Base-by-base conservation (phyloP, 306 rosid species). In the Medicago arabica region DNA sequence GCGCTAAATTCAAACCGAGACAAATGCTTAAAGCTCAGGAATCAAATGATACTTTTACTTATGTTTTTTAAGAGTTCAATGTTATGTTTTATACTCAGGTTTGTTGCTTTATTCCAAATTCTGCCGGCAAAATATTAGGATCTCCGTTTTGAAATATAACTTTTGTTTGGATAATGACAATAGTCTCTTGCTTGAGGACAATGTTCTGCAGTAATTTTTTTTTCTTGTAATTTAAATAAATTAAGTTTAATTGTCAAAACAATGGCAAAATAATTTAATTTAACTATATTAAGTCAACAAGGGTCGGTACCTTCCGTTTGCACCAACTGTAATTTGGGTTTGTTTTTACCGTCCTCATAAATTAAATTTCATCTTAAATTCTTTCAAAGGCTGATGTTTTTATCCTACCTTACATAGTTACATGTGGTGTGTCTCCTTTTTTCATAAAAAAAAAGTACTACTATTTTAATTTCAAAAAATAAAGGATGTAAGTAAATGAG, bases 31-130 rank as follows among this genome's bases (percentile, higher is more conserved):
- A 47, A 40, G 59, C 15, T 16, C 43, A 83, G 34, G 76, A 83
- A 54, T 75, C 70, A 69, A 59, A 69, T 69, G 38, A 17, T 28
- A 13, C 59, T 47, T 77, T 38, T 68, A 18, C 7, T 74, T 23
- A 28, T 68, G 36, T 49, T 77, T 60, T 60, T 74, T 14, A 41
- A 39, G 59, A 72, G 72, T 77, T 25, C 62, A 67, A 7, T 82
- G 18, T 41, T 18, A 25, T 72, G 71, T 31, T 40, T 9, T 39
- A 36, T 47, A 55, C 28, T 31, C 18, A 18, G 54, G 66, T 44
- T 55, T 71, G 23, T 57, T 77, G 34, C 72, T 72, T 77, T 72
- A 67, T 82, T 55, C 36, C 4, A 82, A 61, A 12, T 71, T 59
- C 47, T 54, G 55, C 73, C 31, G 69, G 58, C 17, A 63, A 81